These are phyloP conservation scores for Mycogone perniciosa DNA, from an alignment of 2,329 filamentous ascomycete genomes.

Conservation along the genomic window DNA sequence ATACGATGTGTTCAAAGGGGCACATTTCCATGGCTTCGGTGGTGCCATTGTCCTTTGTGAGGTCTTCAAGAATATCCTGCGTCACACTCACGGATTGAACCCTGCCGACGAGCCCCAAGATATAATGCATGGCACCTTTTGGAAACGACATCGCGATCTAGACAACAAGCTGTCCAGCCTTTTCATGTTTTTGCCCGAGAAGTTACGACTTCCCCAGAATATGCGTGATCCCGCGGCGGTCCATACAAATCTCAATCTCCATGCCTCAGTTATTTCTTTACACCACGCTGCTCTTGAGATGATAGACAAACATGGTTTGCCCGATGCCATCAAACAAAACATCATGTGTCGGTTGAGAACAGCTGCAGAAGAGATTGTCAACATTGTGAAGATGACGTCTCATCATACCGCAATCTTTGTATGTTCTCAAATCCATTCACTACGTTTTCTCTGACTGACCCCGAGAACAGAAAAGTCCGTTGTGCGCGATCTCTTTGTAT, in stretches of 20 bases:
- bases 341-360: constrained; percentile 70
- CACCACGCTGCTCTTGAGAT: constrained; percentile 86
- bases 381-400: constrained; percentile 72
- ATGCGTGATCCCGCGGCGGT: constrained; percentile 66
- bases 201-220: constrained; percentile 64
- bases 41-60: constrained; percentile 67
- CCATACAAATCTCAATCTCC: constrained; percentile 81
- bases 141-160: constrained; percentile 76
- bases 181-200: constrained; percentile 70
- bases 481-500: constrained; percentile 70
- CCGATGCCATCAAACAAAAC: constrained; percentile 57
- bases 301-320: constrained; percentile 64
- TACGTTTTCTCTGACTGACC: neutral
- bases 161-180: constrained; percentile 75
- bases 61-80: constrained; percentile 74
- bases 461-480: constrained; percentile 26
- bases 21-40: constrained; percentile 63
- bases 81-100: constrained; percentile 69
- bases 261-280: constrained; percentile 80
- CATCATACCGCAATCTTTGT: constrained; percentile 63
- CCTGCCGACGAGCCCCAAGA: constrained; percentile 67
- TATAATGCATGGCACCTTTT: constrained; percentile 69
- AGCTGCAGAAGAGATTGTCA: constrained; percentile 77
- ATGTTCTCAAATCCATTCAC: constrained; percentile 29
- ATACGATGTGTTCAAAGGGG: constrained; percentile 55